Percentiles rank a stretch among this genome's conserved stretches.
Evolutionary conservation across 768 basidiomycete species (phyloP).

Genomic region (Pisolithus albus): DNA sequence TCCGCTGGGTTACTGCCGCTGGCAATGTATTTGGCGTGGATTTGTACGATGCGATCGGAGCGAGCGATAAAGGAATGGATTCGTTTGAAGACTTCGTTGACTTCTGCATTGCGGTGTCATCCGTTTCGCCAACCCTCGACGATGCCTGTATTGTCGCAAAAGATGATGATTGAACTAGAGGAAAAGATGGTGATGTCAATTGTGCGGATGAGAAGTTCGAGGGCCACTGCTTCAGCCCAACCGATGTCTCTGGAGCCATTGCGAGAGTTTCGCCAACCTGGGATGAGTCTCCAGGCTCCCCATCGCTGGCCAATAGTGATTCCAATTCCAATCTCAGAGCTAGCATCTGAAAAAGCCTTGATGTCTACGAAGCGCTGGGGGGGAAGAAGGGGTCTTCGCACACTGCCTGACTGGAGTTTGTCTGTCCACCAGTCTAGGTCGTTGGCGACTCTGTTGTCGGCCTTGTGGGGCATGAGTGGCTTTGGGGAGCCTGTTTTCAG

Average conservation of each 20-base stretch:
- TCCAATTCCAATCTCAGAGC: neutral
- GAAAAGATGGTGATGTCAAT: neutral
- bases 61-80: conserved; percentile 11
- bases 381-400: neutral
- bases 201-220: conserved; percentile 32
- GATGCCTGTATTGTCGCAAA: conserved; percentile 29
- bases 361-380: neutral
- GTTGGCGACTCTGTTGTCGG: neutral
- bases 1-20: neutral
- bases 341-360: neutral
- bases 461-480: conserved; percentile 25
- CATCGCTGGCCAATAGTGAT: neutral
- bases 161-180: neutral
- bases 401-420: neutral
- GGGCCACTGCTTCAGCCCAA: conserved; percentile 42
- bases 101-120: conserved; percentile 17
- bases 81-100: conserved; percentile 26
- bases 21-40: neutral
- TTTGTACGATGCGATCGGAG: neutral
- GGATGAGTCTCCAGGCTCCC: conserved; percentile 28
- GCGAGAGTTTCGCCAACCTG: conserved; percentile 22
- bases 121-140: conserved; percentile 32
- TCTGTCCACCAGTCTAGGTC: conserved; percentile 34
- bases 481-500: conserved; percentile 20
- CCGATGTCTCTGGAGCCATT: conserved; percentile 31